These are phyloP conservation scores for Wallacemonas sp. DNA, from an alignment of 208 protist species.

Conservation along the genomic window DNA sequence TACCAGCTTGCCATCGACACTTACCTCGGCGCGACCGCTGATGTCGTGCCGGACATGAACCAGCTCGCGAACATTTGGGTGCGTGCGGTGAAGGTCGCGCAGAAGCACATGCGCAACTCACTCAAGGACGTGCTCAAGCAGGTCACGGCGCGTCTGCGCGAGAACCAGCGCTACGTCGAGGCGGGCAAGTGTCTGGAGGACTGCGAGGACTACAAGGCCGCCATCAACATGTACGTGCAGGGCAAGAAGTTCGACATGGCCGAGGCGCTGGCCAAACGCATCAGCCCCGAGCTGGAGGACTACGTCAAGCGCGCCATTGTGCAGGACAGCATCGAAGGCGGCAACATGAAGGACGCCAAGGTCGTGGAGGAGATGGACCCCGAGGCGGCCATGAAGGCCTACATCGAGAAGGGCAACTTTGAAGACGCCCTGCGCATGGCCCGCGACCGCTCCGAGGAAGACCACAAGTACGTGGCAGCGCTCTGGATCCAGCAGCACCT, in stretches of 20 bases:
- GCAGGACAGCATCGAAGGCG: constrained; percentile 84
- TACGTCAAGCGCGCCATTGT: constrained; percentile 91
- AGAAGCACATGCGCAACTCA: constrained; percentile 87
- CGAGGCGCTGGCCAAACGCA: constrained; percentile 79
- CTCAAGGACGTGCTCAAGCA: constrained; percentile 82
- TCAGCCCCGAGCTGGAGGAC: constrained; percentile 85
- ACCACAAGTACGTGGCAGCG: constrained; percentile 71
- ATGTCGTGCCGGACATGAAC: constrained; percentile 62
- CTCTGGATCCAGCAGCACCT: constrained; percentile 81
- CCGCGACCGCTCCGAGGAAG: constrained; percentile 55
- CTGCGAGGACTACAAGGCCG: constrained; percentile 91
- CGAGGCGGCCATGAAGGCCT: constrained; percentile 87
- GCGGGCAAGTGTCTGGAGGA: constrained; percentile 89
- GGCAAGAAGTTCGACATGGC: constrained; percentile 93
- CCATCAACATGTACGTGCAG: constrained; percentile 95
- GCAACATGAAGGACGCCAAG: constrained; percentile 71
- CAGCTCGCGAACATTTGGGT: constrained; percentile 91
- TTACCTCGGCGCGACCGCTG: constrained; percentile 86
- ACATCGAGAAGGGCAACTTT: constrained; percentile 84
- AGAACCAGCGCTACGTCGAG: constrained; percentile 81
- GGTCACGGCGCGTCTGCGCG: constrained; percentile 76
- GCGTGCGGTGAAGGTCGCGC: constrained; percentile 94
- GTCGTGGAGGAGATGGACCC: constrained; percentile 90
- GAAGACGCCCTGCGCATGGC: constrained; percentile 83
- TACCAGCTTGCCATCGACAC: constrained; percentile 94